Evolutionary conservation across 257 asterid species (phyloP).

Genomic region (Plantago ovata): DNA sequence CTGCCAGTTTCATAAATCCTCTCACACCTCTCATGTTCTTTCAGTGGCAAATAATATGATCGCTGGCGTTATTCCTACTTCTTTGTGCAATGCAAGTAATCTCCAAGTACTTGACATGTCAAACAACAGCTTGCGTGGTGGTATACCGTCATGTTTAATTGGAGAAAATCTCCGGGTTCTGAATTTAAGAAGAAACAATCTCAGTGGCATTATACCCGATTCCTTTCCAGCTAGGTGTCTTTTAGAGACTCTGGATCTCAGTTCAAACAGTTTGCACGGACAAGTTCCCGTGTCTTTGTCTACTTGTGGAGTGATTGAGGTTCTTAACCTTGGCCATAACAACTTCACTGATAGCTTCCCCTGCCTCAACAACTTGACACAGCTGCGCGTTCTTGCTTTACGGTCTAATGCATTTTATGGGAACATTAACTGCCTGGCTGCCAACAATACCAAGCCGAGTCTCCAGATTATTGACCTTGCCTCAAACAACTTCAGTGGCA

Average conservation of each 20-base stretch:
- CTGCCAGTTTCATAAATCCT: slow-evolving; percentile 23
- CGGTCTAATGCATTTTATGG: slow-evolving; percentile 37
- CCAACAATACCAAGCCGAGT: slow-evolving; percentile 9
- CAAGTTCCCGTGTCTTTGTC: slow-evolving; percentile 38
- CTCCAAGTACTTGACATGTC: slow-evolving; percentile 54
- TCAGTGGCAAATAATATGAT: slow-evolving; percentile 44
- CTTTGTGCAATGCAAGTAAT: slow-evolving; percentile 40
- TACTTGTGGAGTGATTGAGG: slow-evolving; percentile 35
- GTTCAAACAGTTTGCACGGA: slow-evolving; percentile 37
- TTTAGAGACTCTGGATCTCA: slow-evolving; percentile 44
- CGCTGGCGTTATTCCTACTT: slow-evolving; percentile 43
- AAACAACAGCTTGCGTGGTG: slow-evolving; percentile 35
- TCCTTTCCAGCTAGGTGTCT: slow-evolving; percentile 26
- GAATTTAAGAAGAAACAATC: slow-evolving; percentile 42
- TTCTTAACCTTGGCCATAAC: slow-evolving; percentile 43
- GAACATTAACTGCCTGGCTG: slow-evolving; percentile 23
- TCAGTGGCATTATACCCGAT: slow-evolving; percentile 40
- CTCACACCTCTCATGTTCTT: slow-evolving; percentile 21
- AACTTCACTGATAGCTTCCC: slow-evolving; percentile 38
- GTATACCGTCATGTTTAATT: slow-evolving; percentile 43
- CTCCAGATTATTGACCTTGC: slow-evolving; percentile 39
- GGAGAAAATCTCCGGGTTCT: slow-evolving; percentile 25
- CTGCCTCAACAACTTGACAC: slow-evolving; percentile 23
- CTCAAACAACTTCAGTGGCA: slow-evolving; percentile 31
- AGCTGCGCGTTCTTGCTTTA: slow-evolving; percentile 25